Conservation (phyloP, 1,139 yeast species). For the Suhomyces anneliseae region DNA sequence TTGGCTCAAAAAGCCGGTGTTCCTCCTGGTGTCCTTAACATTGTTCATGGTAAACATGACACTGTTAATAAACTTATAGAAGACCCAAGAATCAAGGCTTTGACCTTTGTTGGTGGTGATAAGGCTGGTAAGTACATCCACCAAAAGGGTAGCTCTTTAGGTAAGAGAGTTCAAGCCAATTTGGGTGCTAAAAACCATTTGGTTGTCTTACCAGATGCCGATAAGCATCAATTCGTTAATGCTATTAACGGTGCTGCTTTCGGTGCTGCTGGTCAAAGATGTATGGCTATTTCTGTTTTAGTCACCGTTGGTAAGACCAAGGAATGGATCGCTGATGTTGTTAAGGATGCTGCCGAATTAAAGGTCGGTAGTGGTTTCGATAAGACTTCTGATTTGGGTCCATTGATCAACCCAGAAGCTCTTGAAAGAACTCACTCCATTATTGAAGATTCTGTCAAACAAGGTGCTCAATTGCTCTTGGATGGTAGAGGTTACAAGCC, state of each 20-base stretch:
- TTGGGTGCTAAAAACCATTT: constrained; percentile 80
- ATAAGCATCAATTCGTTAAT: constrained; percentile 63
- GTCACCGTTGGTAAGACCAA: constrained; percentile 74
- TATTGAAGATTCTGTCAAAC: constrained; percentile 55
- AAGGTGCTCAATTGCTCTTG: constrained; percentile 58
- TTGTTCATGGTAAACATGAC: constrained; percentile 75
- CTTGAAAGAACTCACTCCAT: constrained; percentile 55
- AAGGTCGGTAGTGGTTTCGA: constrained; percentile 70
- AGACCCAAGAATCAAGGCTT: constrained; percentile 76
- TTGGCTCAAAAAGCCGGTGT: constrained; percentile 75
- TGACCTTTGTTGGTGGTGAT: constrained; percentile 78
- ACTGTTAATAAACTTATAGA: constrained; percentile 74
- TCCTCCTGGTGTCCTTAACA: constrained; percentile 73
- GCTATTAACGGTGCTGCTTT: constrained; percentile 77
- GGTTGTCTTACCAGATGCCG: constrained; percentile 72
- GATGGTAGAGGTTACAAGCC: constrained; percentile 63
- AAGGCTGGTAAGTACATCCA: constrained; percentile 75
- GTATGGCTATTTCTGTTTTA: constrained; percentile 78
- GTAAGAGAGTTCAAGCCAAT: constrained; percentile 77
- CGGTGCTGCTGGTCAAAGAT: constrained; percentile 85
- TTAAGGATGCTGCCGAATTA: constrained; percentile 57
- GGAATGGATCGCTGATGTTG: constrained; percentile 64
- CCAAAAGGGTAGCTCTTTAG: constrained; percentile 64
- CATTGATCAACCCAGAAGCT: constrained; percentile 64
- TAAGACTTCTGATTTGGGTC: constrained; percentile 63